Conservation (phyloP, 2,329 filamentous ascomycete species). For the Epichloe uncinata region DNA sequence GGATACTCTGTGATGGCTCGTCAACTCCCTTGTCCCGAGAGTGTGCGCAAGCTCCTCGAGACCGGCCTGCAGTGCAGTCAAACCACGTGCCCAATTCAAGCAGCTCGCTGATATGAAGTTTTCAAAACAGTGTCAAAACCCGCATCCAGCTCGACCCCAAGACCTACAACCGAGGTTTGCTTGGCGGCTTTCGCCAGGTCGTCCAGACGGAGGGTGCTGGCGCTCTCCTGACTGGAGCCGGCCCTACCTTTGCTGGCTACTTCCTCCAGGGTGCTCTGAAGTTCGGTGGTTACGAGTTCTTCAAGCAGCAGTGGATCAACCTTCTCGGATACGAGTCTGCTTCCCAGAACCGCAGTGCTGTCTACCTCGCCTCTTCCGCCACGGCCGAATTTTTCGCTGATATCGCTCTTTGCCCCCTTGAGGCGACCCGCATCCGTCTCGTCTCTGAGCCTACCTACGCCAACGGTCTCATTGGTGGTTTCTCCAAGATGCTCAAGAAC, state of each 20-base stretch:
- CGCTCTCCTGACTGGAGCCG: slow-evolving; percentile 74
- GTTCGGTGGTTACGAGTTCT: slow-evolving; percentile 91
- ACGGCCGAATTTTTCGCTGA: slow-evolving; percentile 58
- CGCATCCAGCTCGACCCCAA: slow-evolving; percentile 83
- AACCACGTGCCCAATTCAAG: neutral
- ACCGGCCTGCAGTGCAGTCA: neutral
- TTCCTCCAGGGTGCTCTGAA: slow-evolving; percentile 91
- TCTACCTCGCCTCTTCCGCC: slow-evolving; percentile 63
- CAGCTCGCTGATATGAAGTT: neutral
- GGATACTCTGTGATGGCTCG: neutral
- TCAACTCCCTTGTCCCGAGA: neutral
- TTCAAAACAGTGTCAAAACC: slow-evolving; percentile 66
- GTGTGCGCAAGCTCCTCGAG: neutral
- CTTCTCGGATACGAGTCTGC: slow-evolving; percentile 64
- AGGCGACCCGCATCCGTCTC: slow-evolving; percentile 87
- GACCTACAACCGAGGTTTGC: slow-evolving; percentile 79
- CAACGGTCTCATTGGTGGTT: slow-evolving; percentile 63
- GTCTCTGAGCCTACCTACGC: slow-evolving; percentile 81
- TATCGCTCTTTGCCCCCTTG: slow-evolving; percentile 78
- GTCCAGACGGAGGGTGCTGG: slow-evolving; percentile 72
- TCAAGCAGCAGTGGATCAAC: slow-evolving; percentile 87
- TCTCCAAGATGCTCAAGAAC: slow-evolving; percentile 68
- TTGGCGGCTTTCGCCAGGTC: slow-evolving; percentile 79
- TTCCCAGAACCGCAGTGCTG: slow-evolving; percentile 63
- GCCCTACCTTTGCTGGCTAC: slow-evolving; percentile 79